Conservation (phyloP, 2,329 filamentous ascomycete species). For the Trichoderma koningii region DNA sequence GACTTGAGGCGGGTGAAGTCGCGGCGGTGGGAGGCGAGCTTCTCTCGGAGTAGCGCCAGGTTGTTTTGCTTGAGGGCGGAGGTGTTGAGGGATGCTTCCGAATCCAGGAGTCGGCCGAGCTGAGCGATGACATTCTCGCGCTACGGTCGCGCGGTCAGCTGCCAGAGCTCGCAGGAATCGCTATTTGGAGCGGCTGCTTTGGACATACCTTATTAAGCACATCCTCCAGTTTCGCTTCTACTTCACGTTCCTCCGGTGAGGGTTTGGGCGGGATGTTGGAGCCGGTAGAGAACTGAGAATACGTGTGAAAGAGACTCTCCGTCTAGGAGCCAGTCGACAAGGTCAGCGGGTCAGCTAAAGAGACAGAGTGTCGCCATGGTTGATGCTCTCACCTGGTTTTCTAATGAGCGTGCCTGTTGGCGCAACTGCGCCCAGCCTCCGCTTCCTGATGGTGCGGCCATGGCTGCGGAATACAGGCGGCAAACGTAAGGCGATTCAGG, state of each 20-base stretch:
- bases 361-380: neutral
- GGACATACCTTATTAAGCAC: conserved; percentile 72
- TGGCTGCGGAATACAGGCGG: conserved; percentile 35
- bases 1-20: conserved; percentile 76
- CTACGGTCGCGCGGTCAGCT: conserved; percentile 48
- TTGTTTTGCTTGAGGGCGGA: conserved; percentile 98
- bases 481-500: neutral
- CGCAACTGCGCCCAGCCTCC: conserved; percentile 90
- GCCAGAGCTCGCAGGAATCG: neutral
- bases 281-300: conserved; percentile 85
- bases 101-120: conserved; percentile 86
- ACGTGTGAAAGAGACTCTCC: conserved; percentile 78
- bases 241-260: conserved; percentile 77
- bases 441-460: conserved; percentile 57
- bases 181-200: neutral
- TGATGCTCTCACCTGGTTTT: conserved; percentile 74
- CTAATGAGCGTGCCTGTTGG: conserved; percentile 84
- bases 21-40: conserved; percentile 81
- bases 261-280: conserved; percentile 79
- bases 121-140: conserved; percentile 80
- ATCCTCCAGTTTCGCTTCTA: conserved; percentile 80
- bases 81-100: conserved; percentile 80
- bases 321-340: conserved; percentile 59
- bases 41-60: conserved; percentile 84
- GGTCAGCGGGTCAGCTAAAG: neutral